Evolutionary conservation across 2,329 filamentous ascomycete genomes (phyloP), one percentile per base, ranked within the genome.

Genomic region (Exophiala sp.): DNA sequence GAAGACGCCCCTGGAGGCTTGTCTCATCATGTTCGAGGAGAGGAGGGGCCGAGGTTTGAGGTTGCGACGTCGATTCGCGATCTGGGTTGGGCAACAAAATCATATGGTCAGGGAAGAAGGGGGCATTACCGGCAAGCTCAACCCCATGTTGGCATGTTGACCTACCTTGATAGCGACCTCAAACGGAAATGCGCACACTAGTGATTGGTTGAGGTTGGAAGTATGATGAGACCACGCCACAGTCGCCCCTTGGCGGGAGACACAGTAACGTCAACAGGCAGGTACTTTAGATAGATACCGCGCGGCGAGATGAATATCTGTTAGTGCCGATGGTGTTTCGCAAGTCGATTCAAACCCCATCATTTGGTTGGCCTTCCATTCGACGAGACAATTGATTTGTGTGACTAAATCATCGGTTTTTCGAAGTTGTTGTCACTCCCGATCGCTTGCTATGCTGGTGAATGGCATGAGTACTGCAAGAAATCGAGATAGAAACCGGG

Each of bases 191-290:
- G 39, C 5, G 3, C 14, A 33, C 6, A 14, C 20, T 6, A 1
- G 14, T 43, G 41, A 43, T 43, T 47, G 44, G 44, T 7, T 18
- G 16, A 40, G 33, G 46, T 32, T 32, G 33, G 11, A 47, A 20
- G 8, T 36, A 35, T 35, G 32, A 49, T 54, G 51, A 49, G 49
- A 54, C 49, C 46, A 54, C 49, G 45, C 45, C 11, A 49, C 40
- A 47, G 5, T 24, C 18, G 33, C 32, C 40, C 18, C 32, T 20
- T 8, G 41, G 44, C 14, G 10, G 33, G 40, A 5, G 21, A 38
- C 9, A 43, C 29, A 33, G 36, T 53, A 53, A 53, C 50, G 43
- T 43, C 24, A 48, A 47, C 16, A 38, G 50, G 50, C 44, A 53
- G 50, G 50, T 53, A 29, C 24, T 2, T 29, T 29, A 29, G 24